A percentile compares a stretch with the other conserved stretches of the same genome.
Conservation (phyloP, 208 protist genomes). For the Crithidia fasciculata region DNA sequence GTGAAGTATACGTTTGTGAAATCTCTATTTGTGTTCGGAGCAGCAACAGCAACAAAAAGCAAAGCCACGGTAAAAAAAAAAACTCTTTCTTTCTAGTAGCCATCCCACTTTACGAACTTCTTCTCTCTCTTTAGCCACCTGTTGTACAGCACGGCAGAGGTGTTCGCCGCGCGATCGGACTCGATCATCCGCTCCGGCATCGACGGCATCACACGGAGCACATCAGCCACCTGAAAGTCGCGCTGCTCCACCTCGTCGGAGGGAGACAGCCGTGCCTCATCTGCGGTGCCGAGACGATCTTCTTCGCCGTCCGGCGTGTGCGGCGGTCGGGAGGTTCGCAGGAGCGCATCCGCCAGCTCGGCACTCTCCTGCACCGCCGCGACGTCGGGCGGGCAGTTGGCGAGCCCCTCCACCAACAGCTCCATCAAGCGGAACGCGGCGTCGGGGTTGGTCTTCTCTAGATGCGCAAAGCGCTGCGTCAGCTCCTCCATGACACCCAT, state of each 20-base stretch:
- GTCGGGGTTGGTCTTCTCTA: slow-evolving; percentile 16
- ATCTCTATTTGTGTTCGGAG: not conserved
- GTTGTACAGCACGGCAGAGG: slow-evolving; percentile 37
- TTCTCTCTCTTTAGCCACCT: slow-evolving; percentile 30
- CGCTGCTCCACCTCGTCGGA: not conserved
- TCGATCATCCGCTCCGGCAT: slow-evolving; percentile 30
- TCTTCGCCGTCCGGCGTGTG: not conserved
- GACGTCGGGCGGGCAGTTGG: slow-evolving; percentile 15
- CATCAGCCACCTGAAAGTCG: slow-evolving; percentile 21
- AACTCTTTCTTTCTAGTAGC: not conserved
- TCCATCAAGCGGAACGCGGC: slow-evolving; percentile 22
- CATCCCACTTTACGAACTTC: slow-evolving; percentile 20
- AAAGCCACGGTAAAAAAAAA: not conserved
- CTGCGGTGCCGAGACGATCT: not conserved
- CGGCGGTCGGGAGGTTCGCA: not conserved
- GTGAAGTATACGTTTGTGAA: no score
- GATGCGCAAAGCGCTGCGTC: slow-evolving; percentile 17
- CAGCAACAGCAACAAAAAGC: not conserved
- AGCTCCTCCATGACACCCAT: slow-evolving; percentile 19
- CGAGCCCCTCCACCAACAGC: slow-evolving; percentile 29
- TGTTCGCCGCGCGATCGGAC: slow-evolving; percentile 33
- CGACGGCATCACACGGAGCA: slow-evolving; percentile 28
- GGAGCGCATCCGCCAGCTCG: slow-evolving; percentile 15
- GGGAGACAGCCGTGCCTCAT: not conserved
- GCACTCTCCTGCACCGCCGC: slow-evolving; percentile 17